Evolutionary conservation across 805 yeast genomes (phyloP).

Genomic region (Metschnikowia koreensis): DNA sequence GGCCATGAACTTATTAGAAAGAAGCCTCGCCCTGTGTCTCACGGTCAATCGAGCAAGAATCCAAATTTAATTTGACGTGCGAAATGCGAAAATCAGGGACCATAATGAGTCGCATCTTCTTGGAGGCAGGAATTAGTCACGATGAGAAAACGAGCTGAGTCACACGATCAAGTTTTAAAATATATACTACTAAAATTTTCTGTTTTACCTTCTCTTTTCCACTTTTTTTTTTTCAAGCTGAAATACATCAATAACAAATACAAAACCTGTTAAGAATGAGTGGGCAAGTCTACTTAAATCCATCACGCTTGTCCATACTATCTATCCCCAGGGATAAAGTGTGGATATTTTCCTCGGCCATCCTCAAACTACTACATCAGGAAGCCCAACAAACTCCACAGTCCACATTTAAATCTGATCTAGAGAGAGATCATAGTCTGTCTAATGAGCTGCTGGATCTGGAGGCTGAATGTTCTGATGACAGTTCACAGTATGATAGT

Average conservation of each 20-base stretch:
- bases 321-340: constrained; percentile 52
- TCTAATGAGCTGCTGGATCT: constrained; percentile 4
- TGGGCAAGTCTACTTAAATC: constrained; percentile 49
- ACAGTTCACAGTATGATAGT: constrained; percentile 3
- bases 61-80: background rate
- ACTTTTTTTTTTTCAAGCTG: background rate
- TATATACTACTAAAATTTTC: background rate
- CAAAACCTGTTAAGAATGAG: constrained; percentile 24
- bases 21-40: background rate
- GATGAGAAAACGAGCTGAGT: background rate
- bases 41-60: background rate
- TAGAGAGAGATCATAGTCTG: background rate
- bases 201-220: background rate
- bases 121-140: constrained; percentile 7
- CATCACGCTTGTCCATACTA: constrained; percentile 46
- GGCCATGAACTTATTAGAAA: background rate
- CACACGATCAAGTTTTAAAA: background rate
- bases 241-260: too few relatives aligned
- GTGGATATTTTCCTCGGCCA: constrained; percentile 53
- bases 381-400: constrained; percentile 25
- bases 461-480: constrained; percentile 4
- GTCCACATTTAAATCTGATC: constrained; percentile 8
- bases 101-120: constrained; percentile 2
- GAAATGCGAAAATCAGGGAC: background rate
- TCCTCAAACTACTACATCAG: constrained; percentile 45